phyloP scores from a whole-genome alignment of 2,329 filamentous ascomycete genomes.

The Metarhizium humberi region DNA sequence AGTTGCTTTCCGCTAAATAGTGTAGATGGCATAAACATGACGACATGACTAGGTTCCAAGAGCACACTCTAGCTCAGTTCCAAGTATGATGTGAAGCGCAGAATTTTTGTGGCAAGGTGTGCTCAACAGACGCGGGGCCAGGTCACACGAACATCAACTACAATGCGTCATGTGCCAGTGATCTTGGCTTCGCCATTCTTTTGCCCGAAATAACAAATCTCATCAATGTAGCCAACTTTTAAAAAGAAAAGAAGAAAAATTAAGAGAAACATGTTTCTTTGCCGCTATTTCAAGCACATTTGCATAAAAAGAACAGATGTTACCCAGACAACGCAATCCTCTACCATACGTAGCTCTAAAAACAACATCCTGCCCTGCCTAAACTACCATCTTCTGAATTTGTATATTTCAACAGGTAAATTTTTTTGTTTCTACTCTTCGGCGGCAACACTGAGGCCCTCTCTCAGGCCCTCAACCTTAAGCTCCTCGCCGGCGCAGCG shows the following conservation, averaged over 20 bases:
- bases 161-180: too few relatives aligned
- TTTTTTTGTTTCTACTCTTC: constrained; percentile 43
- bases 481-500: constrained; percentile 77
- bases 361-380: not conserved
- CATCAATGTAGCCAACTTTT: not conserved
- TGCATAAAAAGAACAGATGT: constrained; percentile 2
- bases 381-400: not conserved
- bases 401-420: not conserved
- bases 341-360: not conserved
- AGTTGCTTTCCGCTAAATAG: not conserved
- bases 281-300: not conserved
- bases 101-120: too few relatives aligned
- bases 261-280: constrained; percentile 5
- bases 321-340: constrained; percentile 4
- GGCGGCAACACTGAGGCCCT: constrained; percentile 63
- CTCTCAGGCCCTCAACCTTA: constrained; percentile 77
- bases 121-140: too few relatives aligned
- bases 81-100: not conserved
- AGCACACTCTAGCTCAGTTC: not conserved
- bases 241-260: not conserved
- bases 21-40: not conserved
- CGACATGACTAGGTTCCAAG: not conserved
- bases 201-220: not conserved
- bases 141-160: too few relatives aligned
- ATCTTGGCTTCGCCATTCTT: not conserved